A percentile compares a stretch with the other conserved stretches of the same genome.
Evolutionary conservation across 2,329 filamentous ascomycete genomes (phyloP).

Genomic region (Neonectria magnoliae): DNA sequence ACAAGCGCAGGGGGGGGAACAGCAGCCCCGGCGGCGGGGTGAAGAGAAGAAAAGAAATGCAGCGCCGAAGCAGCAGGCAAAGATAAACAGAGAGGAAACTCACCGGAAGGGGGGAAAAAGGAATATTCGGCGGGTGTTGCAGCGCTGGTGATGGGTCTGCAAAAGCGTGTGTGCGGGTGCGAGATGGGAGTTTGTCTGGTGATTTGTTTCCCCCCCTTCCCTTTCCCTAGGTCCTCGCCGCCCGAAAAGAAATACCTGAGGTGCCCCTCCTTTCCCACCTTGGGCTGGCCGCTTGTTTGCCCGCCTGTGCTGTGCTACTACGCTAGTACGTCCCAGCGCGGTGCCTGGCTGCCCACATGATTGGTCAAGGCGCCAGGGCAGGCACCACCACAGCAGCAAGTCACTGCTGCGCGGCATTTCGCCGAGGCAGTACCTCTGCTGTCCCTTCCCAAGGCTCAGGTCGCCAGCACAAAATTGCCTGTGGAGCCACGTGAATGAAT

Average conservation of each 20-base stretch:
- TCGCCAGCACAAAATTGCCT: too few relatives aligned
- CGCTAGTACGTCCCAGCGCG: background rate
- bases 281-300: constrained; percentile 10
- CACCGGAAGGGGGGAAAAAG: constrained; percentile 24
- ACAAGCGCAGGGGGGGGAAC: constrained; percentile 14
- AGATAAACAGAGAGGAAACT: constrained; percentile 15
- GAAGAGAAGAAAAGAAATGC: background rate
- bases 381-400: constrained; percentile 27
- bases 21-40: background rate
- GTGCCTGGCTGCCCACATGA: constrained; percentile 31
- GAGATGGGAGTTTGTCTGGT: constrained; percentile 35
- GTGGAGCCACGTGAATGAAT: constrained; percentile 20
- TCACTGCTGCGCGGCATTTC: constrained; percentile 22
- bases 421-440: constrained; percentile 27
- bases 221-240: constrained; percentile 22
- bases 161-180: constrained; percentile 9
- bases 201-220: constrained; percentile 38
- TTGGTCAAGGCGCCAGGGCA: constrained; percentile 29
- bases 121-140: constrained; percentile 21
- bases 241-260: constrained; percentile 31
- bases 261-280: constrained; percentile 38
- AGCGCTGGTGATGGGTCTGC: constrained; percentile 14
- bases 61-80: background rate
- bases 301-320: constrained; percentile 2
- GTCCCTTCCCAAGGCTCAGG: too few relatives aligned